Base-by-base conservation (phyloP, 352 stramenopile genomes). In the Phytophthora brassicae region DNA sequence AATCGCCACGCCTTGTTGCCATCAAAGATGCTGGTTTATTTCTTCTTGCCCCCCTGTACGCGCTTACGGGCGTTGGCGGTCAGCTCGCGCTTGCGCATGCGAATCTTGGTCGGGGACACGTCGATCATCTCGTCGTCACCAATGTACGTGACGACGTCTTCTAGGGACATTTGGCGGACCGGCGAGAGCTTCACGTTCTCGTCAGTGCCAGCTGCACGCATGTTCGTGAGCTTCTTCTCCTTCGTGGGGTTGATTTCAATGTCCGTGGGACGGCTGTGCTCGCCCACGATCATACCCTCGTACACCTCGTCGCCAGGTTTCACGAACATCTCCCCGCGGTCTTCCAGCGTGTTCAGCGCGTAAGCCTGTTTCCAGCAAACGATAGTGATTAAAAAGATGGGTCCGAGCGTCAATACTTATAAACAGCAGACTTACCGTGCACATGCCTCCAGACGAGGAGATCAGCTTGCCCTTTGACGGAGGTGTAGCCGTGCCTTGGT, bases 101-200 rank as follows among this genome's bases (percentile, higher is more conserved):
- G 88, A 43, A 99, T 97, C 65, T 81, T 95, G 22, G 72, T 74
- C 16, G 97, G 97, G 38, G 97, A 99, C 13, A 99, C 91, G 70
- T 99, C 97, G 56, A 99, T 97, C 72, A 99, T 97, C 77, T 99
- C 97, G 74, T 99, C 97, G 44, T 98, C 90, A 47, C 80, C 84
- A 66, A 99, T 92, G 74, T 99, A 99, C 5, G 94, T 94, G 64
- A 99, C 98, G 20, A 98, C 77, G 66, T 99, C 97, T 73, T 99
- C 97, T 0, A 99, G 81, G n/a, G 83, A 97, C 80, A 98, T 93
- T 35, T 75, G 66, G 47, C 93, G 92, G 4, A 97, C 92, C 14
- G 96, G 96, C 6, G 95, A 83, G 16, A 99, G 66, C 35, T 92
- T 89, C 29, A 99, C 70, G 68, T 97, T 98, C 74, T 99, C 97